Evolutionary conservation across 2,329 filamentous ascomycete genomes (phyloP).

Genomic region (Pseudogymnoascus sp.): DNA sequence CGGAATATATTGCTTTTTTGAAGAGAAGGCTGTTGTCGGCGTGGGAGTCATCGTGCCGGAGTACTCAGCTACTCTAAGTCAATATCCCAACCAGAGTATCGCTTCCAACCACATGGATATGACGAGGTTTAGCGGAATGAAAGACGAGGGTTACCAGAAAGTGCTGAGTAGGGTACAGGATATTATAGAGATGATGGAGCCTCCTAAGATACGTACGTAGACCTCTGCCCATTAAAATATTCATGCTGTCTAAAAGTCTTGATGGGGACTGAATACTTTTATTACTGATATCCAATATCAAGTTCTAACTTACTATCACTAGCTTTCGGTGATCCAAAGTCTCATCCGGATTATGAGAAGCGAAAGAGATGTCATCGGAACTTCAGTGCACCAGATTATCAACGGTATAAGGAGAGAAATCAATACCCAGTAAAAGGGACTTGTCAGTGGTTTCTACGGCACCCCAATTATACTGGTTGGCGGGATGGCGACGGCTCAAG

Average conservation of each 20-base stretch:
- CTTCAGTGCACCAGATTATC: conserved; percentile 19
- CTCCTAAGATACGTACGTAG: background rate
- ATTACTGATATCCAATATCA: too few species aligned
- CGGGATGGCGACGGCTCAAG: conserved; percentile 19
- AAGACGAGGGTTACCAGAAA: conserved; percentile 12
- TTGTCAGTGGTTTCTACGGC: conserved; percentile 29
- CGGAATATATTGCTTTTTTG: conserved; percentile 11
- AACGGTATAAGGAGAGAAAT: conserved; percentile 27
- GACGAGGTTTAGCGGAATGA: conserved; percentile 14
- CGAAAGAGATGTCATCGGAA: background rate
- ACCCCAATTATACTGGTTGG: conserved; percentile 27
- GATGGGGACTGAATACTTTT: too few species aligned
- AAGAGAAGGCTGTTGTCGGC: conserved; percentile 9
- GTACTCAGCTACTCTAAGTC: conserved; percentile 6
- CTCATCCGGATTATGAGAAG: background rate
- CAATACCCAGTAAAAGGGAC: conserved; percentile 21
- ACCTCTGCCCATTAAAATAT: too few species aligned
- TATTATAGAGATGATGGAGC: background rate
- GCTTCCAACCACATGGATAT: conserved; percentile 16
- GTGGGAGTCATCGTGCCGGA: conserved; percentile 11
- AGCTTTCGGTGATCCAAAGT: background rate
- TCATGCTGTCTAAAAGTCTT: too few species aligned
- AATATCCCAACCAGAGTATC: conserved; percentile 14
- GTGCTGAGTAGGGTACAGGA: conserved; percentile 11
- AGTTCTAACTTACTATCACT: background rate